Conservation (phyloP, 1,284 basidiomycete genomes). For the Tilletia walkeri region DNA sequence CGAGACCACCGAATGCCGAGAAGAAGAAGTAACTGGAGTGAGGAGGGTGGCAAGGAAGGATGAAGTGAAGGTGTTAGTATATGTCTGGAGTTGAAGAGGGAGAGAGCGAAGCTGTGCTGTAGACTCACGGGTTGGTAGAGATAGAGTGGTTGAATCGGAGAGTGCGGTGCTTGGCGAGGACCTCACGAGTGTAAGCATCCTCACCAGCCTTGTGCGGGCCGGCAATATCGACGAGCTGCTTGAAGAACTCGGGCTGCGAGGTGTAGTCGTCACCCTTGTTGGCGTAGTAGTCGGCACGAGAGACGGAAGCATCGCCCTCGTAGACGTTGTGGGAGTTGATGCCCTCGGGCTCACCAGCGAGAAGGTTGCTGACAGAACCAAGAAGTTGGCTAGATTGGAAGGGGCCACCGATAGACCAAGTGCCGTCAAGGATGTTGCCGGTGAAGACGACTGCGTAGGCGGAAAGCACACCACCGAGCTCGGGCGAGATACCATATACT, state of each 20-base stretch:
- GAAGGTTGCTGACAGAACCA: slow-evolving; percentile 30
- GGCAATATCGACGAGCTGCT: slow-evolving; percentile 37
- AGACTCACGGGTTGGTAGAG: slow-evolving; percentile 28
- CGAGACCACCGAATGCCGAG: slow-evolving; percentile 36
- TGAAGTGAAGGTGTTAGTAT: slow-evolving; percentile 1
- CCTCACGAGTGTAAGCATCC: slow-evolving; percentile 36
- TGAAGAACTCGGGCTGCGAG: slow-evolving; percentile 35
- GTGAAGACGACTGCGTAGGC: slow-evolving; percentile 44
- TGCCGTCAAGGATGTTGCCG: slow-evolving; percentile 39
- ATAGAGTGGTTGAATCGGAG: slow-evolving; percentile 37
- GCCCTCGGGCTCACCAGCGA: slow-evolving; percentile 33
- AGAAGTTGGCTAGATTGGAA: slow-evolving; percentile 30
- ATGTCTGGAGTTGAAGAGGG: no score
- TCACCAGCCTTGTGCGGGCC: slow-evolving; percentile 35
- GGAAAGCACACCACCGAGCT: slow-evolving; percentile 32
- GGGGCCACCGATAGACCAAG: slow-evolving; percentile 43
- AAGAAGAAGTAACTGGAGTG: slow-evolving; percentile 28
- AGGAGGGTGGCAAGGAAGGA: neutral
- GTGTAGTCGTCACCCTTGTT: slow-evolving; percentile 30
- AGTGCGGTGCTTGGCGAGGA: slow-evolving; percentile 36
- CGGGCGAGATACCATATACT: slow-evolving; percentile 35
- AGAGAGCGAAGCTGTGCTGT: neutral
- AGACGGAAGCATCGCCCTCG: slow-evolving; percentile 38
- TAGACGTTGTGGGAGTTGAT: slow-evolving; percentile 33
- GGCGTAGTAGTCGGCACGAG: slow-evolving; percentile 39